Base-by-base conservation (phyloP, 345 rosid genomes). In the Moricandia moricandioides region DNA sequence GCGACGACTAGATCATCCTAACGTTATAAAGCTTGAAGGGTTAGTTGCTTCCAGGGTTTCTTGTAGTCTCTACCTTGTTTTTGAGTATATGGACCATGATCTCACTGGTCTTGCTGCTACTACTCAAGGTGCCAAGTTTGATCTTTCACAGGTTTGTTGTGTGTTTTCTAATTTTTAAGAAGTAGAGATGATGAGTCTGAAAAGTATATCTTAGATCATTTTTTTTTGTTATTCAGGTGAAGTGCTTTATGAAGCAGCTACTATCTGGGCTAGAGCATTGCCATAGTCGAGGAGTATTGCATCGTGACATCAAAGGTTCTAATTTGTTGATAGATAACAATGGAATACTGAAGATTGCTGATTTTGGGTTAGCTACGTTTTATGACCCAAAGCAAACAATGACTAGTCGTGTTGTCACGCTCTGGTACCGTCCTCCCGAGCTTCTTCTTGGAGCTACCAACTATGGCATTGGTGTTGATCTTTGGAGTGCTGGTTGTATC, bases 401-500 rank as follows among this genome's bases (percentile, higher is more conserved):
- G 91, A 93, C 98, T 57, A 93, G 92, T 74, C 88, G 90, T 76
- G 98, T 93, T 30, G 97, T 93, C 59, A 91, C 98, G 1, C 90
- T 93, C n/a, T 93, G 98, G 97, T 93, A 93, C 61, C 96, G 98
- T 0, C 90, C 98, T 37, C 98, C 97, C 0, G 97, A 93, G 70
- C 97, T 93, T 79, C 96, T 93, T 79, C 93, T 93, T 63, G 98
- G 98, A 65, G 88, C 96, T 69, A 86, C 92, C 13, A 74, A 77
- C 59, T 93, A 93, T 80, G 86, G 83, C 43, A 84, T 79, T 54
- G 89, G 87, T 56, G 91, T 93, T 79, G 98, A 93, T 75, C 87
- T 93, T n/a, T 91, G 96, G 98, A 91, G 98, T 82, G 91, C 93
- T 3, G 98, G 98, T 70, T 93, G 98, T 81, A 88, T 93, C 74